Base-by-base conservation (phyloP, 2,329 filamentous ascomycete species). In the Akanthomyces muscarius region DNA sequence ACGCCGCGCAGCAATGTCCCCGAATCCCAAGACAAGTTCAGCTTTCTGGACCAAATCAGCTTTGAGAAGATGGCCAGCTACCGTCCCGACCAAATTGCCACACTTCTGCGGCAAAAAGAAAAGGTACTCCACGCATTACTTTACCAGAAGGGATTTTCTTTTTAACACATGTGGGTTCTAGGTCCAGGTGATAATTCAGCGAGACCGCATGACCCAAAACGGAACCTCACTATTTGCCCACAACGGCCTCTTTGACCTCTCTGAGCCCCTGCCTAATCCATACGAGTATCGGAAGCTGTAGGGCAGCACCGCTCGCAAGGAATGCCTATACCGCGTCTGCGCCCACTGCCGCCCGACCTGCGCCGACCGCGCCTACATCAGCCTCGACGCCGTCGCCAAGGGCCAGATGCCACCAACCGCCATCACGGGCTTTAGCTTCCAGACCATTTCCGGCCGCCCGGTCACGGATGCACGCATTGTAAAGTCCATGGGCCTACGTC, bases 271-370 rank as follows among this genome's bases (percentile, higher is more conserved):
- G 50, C 56, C 62, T n/a, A 55, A 55, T 53, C 56, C 64, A 38
- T 62, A 66, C 61, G 65, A 68, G n/a, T 68, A 68, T 28, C 68
- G 67, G 45, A 72, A 71, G 60, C 73, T 76, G 16, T 82, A 78
- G 79, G 66, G 79, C 6, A 72, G 75, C 21, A 65, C 65, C 44
- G 65, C 70, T 23, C 68, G 68, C 0, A 67, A 75, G 0, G 80
- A 84, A 68, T 87, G 84, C 64, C 75, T 78, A 50, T 80, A 77
- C 71, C 83, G 75, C 64, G 75, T 79, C 48, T 87, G 84, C 65
- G 76, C 78, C 4, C 64, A 63, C 7, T 87, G 85, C 66, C 79
- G 82, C 4, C 77, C 77, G 5, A 71, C 70, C 0, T 76, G 73
- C 30, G 70, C 72, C 25, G 75, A 80, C 16, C 79, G 83, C 33